phyloP scores from a whole-genome alignment of 352 stramenopile genomes.

The Poterioochromonas sp. region DNA sequence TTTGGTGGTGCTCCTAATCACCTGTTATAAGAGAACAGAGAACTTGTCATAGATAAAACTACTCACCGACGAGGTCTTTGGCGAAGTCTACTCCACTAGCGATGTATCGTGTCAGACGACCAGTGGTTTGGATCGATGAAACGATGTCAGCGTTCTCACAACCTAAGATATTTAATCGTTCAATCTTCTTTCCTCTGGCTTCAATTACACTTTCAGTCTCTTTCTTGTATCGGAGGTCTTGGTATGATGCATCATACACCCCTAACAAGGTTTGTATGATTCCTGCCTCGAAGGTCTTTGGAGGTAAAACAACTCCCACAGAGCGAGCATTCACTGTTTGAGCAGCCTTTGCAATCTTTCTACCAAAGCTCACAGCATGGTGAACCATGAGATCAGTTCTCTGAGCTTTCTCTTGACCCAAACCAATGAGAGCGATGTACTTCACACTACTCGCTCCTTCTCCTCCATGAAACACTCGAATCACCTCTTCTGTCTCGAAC shows the following conservation, averaged over 20 bases:
- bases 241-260: background rate
- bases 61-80: constrained; percentile 11
- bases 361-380: background rate
- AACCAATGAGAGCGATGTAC: background rate
- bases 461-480: too few relatives aligned
- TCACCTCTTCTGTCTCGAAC: too few relatives aligned
- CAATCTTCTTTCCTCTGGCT: background rate
- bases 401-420: background rate
- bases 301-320: background rate
- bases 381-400: background rate
- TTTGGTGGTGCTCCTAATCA: constrained; percentile 11
- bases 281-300: background rate
- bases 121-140: background rate
- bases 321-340: background rate
- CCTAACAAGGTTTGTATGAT: background rate
- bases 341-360: background rate
- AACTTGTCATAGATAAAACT: background rate
- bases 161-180: background rate
- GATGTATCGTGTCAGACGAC: background rate
- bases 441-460: too few relatives aligned
- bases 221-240: background rate
- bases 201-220: background rate
- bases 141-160: background rate
- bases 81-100: constrained; percentile 5
- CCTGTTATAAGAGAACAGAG: background rate